phyloP scores from a whole-genome alignment of 306 rosid species.

The Fragaria vesca region DNA sequence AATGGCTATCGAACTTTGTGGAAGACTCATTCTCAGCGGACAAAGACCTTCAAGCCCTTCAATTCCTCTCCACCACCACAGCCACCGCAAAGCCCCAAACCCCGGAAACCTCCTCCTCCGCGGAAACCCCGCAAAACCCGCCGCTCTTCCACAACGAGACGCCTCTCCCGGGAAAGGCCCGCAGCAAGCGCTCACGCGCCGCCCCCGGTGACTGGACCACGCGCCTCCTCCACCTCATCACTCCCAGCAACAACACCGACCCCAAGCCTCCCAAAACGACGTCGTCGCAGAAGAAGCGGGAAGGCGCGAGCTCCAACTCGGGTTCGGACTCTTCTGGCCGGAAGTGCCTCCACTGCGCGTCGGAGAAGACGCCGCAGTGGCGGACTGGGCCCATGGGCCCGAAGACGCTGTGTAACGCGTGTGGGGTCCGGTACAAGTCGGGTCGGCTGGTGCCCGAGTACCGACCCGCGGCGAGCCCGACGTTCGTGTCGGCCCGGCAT shows the following conservation, averaged over 20 bases:
- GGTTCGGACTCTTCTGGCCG: conserved; percentile 37
- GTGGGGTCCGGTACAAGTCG: conserved; percentile 48
- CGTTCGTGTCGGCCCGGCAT: conserved; percentile 40
- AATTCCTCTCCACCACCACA: conserved; percentile 44
- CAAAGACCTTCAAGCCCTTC: conserved; percentile 62
- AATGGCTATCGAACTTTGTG: conserved; percentile 94
- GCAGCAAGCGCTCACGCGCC: conserved; percentile 94
- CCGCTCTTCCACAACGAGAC: conserved; percentile 64
- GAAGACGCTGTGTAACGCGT: conserved; percentile 46
- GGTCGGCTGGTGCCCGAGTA: conserved; percentile 51
- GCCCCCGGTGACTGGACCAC: conserved; percentile 98
- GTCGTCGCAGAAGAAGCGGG: conserved; percentile 36
- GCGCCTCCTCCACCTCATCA: conserved; percentile 70
- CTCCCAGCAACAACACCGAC: conserved; percentile 17
- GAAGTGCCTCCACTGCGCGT: conserved; percentile 46
- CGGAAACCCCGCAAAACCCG: conserved; percentile 58
- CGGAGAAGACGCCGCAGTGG: conserved; percentile 57
- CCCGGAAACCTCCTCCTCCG: conserved; percentile 78
- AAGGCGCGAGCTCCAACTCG: conserved; percentile 21
- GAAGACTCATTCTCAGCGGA: conserved; percentile 88
- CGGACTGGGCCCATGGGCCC: conserved; percentile 55
- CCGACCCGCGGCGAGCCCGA: conserved; percentile 53
- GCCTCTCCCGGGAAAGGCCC: conserved; percentile 86
- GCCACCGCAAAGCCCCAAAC: conserved; percentile 49
- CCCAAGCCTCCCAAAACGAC: conserved; percentile 18